Evolutionary conservation across 805 yeast species (phyloP).

Genomic region (Schizosaccharomyces pombe): ASM294v3 CU329670.1:3824001-3824500

Average conservation of each 20-base stretch:
- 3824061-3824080: conserved; percentile 52
- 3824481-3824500: background rate
- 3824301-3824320: too few relatives aligned
- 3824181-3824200: conserved; percentile 70
- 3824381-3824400: too few relatives aligned
- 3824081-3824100: conserved; percentile 62
- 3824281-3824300: too few relatives aligned
- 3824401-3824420: too few relatives aligned
- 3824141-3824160: conserved; percentile 46
- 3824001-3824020: conserved; percentile 66
- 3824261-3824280: too few relatives aligned
- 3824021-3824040: conserved; percentile 87
- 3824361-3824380: too few relatives aligned
- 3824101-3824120: conserved; percentile 34
- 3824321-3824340: too few relatives aligned
- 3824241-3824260: too few relatives aligned
- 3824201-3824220: conserved; percentile 72
- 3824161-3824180: conserved; percentile 44
- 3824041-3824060: conserved; percentile 75
- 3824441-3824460: too few relatives aligned
- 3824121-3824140: conserved; percentile 56
- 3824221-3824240: conserved; percentile 55
- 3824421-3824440: too few relatives aligned
- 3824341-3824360: too few relatives aligned
- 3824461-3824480: too few relatives aligned